These are phyloP conservation scores for Talaromyces amestolkiae DNA, from an alignment of 2,329 filamentous ascomycete genomes.

Conservation along the genomic window DNA sequence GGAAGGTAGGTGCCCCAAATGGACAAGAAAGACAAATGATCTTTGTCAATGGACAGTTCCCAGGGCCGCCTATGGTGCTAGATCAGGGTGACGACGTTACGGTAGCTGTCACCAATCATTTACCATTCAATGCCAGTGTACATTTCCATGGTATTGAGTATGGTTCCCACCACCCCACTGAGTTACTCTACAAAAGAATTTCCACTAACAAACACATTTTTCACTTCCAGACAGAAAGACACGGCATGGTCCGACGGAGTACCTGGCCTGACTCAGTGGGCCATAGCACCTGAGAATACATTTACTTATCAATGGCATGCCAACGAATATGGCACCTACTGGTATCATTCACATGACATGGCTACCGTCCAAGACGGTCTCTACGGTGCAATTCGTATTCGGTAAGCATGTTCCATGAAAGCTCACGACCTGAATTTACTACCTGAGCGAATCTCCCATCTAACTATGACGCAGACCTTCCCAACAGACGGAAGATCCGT, in stretches of 20 bases:
- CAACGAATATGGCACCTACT: slow-evolving; percentile 57
- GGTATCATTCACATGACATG: slow-evolving; percentile 59
- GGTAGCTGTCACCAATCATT: slow-evolving; percentile 23
- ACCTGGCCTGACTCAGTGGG: slow-evolving; percentile 55
- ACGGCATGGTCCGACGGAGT: slow-evolving; percentile 63
- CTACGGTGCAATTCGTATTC: slow-evolving; percentile 56
- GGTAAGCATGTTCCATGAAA: not conserved
- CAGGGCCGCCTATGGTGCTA: slow-evolving; percentile 23
- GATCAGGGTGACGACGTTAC: slow-evolving; percentile 22
- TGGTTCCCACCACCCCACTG: not conserved
- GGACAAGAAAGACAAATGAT: slow-evolving; percentile 26
- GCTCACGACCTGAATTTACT: too few relatives aligned
- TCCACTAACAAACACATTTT: not conserved
- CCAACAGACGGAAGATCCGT: slow-evolving; percentile 28
- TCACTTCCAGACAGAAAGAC: slow-evolving; percentile 39
- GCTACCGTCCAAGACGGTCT: slow-evolving; percentile 61
- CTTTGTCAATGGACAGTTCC: slow-evolving; percentile 28
- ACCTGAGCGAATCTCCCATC: not conserved
- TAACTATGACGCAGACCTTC: slow-evolving; percentile 22
- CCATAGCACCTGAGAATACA: slow-evolving; percentile 49
- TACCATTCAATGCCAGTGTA: slow-evolving; percentile 24
- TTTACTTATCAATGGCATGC: slow-evolving; percentile 59
- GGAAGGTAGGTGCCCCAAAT: slow-evolving; percentile 25
- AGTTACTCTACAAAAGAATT: not conserved
- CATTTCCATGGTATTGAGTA: slow-evolving; percentile 28